A percentile compares a stretch with the other conserved stretches of the same genome.
phyloP scores from a whole-genome alignment of 768 basidiomycete species.

The Austroboletus eburneus region DNA sequence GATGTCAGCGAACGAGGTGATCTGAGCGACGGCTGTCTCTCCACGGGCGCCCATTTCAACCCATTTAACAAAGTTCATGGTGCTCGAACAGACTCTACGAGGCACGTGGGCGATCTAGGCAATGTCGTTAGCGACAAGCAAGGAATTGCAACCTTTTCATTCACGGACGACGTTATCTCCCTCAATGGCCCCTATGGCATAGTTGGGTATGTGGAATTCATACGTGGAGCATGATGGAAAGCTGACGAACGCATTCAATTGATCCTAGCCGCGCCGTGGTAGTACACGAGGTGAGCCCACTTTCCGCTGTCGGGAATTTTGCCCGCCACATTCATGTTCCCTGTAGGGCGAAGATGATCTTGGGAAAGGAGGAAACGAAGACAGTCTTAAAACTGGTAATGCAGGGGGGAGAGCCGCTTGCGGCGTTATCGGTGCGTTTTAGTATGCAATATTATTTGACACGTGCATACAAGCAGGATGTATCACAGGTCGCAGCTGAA shows the following conservation, averaged over 20 bases:
- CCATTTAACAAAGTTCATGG: slow-evolving; percentile 64
- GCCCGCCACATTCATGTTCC: slow-evolving; percentile 8
- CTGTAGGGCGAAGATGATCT: slow-evolving; percentile 72
- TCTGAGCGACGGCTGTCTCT: slow-evolving; percentile 57
- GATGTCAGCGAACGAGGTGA: slow-evolving; percentile 47
- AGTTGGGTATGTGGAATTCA: slow-evolving; percentile 50
- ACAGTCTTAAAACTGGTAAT: slow-evolving; percentile 76
- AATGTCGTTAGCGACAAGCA: slow-evolving; percentile 60
- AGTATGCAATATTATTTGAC: slow-evolving; percentile 1
- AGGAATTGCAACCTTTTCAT: slow-evolving; percentile 54
- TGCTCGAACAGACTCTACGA: slow-evolving; percentile 45
- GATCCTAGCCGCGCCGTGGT: slow-evolving; percentile 61
- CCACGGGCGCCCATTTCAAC: slow-evolving; percentile 77
- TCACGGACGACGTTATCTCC: slow-evolving; percentile 58
- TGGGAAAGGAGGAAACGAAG: slow-evolving; percentile 62
- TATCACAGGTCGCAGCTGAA: slow-evolving; percentile 19
- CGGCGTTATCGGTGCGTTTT: slow-evolving; percentile 64
- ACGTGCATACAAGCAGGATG: not conserved
- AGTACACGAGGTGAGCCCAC: slow-evolving; percentile 55
- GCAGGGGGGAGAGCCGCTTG: slow-evolving; percentile 76
- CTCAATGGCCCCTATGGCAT: slow-evolving; percentile 66
- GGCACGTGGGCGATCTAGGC: slow-evolving; percentile 77
- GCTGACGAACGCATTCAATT: slow-evolving; percentile 5
- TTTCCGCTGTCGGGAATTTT: not conserved
- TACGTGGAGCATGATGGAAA: not conserved